These are phyloP conservation scores for Tetragonia tetragonoides DNA, from an alignment of 148 eudicot genomes.

Conservation along the genomic window DNA sequence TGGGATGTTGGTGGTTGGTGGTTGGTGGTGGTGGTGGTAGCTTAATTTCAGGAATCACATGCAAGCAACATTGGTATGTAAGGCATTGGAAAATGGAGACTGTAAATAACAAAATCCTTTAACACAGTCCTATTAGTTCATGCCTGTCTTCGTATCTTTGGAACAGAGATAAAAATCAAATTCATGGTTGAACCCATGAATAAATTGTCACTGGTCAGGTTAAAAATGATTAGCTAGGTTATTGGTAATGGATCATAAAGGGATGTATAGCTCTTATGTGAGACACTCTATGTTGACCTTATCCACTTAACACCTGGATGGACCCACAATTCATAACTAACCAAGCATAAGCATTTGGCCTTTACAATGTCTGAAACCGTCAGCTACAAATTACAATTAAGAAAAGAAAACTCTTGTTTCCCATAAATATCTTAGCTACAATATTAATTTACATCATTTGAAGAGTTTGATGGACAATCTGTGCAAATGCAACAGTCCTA, in stretches of 20 bases:
- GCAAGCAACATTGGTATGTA: no score
- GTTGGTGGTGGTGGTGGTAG: no score
- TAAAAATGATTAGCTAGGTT: background rate
- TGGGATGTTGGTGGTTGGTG: no score
- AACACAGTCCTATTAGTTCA: background rate
- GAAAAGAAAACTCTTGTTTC: background rate
- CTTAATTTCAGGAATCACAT: no score
- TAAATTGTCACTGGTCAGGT: background rate
- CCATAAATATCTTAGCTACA: background rate
- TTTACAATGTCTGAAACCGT: background rate
- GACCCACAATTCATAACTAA: background rate
- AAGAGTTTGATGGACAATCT: background rate
- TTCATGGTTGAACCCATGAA: background rate
- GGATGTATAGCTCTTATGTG: background rate
- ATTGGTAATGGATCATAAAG: background rate
- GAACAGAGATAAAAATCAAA: background rate
- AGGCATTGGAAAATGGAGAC: background rate
- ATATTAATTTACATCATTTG: background rate
- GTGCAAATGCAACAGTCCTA: background rate
- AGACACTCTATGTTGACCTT: background rate
- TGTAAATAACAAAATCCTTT: background rate
- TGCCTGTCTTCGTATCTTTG: background rate
- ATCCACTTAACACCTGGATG: background rate
- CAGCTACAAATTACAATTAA: background rate
- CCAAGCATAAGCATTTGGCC: background rate